Evolutionary conservation across 768 basidiomycete species (phyloP).

Genomic region (Pluteus cervinus): DNA sequence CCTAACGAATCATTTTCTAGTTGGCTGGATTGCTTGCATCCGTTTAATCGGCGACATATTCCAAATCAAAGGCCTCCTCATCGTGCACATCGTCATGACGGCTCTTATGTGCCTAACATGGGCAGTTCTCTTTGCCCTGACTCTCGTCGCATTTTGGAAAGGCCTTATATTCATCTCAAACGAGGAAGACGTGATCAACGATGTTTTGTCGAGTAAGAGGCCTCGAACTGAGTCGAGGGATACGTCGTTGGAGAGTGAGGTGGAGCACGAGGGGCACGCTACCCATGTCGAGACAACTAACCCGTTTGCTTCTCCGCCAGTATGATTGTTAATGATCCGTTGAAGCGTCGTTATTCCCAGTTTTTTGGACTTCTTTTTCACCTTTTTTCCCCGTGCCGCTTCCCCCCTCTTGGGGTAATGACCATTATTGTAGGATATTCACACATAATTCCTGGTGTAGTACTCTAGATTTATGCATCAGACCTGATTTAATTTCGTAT

Average conservation of each 20-base stretch:
- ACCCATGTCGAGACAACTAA: no score
- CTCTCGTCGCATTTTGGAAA: slow-evolving; percentile 32
- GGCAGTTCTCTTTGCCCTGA: slow-evolving; percentile 35
- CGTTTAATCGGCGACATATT: slow-evolving; percentile 37
- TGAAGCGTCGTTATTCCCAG: no score
- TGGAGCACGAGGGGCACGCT: no score
- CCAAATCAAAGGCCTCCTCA: slow-evolving; percentile 29
- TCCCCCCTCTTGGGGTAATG: no score
- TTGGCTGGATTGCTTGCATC: slow-evolving; percentile 40
- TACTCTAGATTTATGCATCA: no score
- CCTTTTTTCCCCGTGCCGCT: no score
- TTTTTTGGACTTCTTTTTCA: no score
- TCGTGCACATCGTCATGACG: slow-evolving; percentile 33
- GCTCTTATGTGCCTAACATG: slow-evolving; percentile 33
- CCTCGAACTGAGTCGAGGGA: background rate
- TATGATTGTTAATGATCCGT: no score
- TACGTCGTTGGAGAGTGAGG: background rate
- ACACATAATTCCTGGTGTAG: no score
- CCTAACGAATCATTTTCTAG: slow-evolving; percentile 9
- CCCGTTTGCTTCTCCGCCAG: no score
- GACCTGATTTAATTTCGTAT: no score
- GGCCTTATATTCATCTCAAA: slow-evolving; percentile 38
- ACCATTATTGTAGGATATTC: no score
- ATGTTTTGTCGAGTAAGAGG: slow-evolving; percentile 13
- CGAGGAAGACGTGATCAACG: slow-evolving; percentile 36